Base-by-base conservation (phyloP, 1,284 basidiomycete genomes). In the Cutaneotrichosporon arboriforme region DNA sequence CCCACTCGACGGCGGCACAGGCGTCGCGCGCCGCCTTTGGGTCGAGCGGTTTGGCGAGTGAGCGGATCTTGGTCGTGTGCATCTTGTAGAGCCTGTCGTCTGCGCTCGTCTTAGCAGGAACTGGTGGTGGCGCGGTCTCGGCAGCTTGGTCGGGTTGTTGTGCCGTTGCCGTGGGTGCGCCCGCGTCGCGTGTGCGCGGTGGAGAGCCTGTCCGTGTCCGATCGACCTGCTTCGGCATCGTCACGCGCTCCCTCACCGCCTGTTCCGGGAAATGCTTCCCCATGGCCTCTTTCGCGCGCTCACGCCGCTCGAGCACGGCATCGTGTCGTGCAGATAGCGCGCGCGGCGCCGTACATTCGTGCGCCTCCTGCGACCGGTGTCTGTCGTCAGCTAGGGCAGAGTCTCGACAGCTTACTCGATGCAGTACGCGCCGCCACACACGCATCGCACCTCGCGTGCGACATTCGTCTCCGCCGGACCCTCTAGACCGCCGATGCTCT, bases 21-120 rank as follows among this genome's bases (percentile, higher is more conserved):
- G 41, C 46, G 43, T 41, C 54, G 44, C 41, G 44, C 10, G 33
- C 46, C 15, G 39, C 26, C 14, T 46, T 40, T 3, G 53, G 36
- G 22, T 65, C 58, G 8, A 72, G 57, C 10, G 66, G 63, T 39
- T 52, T 60, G 7, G 71, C 63, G 8, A 61, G 34, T 1, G 61
- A 61, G 5, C 63, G 55, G 10, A 69, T 46, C 51, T 72, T 73
- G 31, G 61, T 51, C 12, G 65, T 17, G 36, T 72, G 68, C 13
- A 72, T 43, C 23, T 73, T 68, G 58, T 60, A 66, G 35, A 70
- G 20, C 45, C 68, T 72, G 12, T 63, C 64, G 21, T 60, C 60
- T 9, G 48, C 51, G 31, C 42, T 39, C 5, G 45, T 3, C 7
- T 36, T 10, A 18, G 22, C 14, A 17, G 44, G 31, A 20, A n/a